Percentiles rank a stretch among this genome's conserved stretches.
Conservation (phyloP, 2,329 filamentous ascomycete species). For the Apiospora pterosperma region DNA sequence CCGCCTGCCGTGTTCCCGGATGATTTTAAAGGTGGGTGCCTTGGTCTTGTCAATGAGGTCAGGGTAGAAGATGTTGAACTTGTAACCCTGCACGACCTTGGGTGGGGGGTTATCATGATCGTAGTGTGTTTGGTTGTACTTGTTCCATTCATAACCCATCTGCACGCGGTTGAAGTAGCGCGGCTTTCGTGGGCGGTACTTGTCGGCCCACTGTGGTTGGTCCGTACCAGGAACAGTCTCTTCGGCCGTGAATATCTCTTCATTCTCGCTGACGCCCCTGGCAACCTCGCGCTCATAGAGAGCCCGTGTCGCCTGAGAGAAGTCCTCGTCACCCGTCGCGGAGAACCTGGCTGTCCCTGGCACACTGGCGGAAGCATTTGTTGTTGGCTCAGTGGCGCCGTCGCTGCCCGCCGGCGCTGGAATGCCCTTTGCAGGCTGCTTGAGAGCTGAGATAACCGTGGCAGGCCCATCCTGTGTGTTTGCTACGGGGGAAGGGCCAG, state of each 20-base stretch:
- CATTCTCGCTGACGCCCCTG: slow-evolving; percentile 85
- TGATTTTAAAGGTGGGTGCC: slow-evolving; percentile 93
- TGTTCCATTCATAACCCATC: slow-evolving; percentile 99
- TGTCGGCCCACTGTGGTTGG: slow-evolving; percentile 77
- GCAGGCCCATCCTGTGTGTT: slow-evolving; percentile 16
- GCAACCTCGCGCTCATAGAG: slow-evolving; percentile 92
- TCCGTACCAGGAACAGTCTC: slow-evolving; percentile 66
- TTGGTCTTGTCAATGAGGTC: slow-evolving; percentile 94
- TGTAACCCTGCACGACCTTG: slow-evolving; percentile 98
- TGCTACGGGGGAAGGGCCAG: slow-evolving; percentile 33
- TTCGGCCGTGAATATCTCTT: slow-evolving; percentile 92
- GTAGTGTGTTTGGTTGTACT: slow-evolving; percentile 99
- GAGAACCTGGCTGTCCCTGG: slow-evolving; percentile 68
- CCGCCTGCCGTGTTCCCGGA: slow-evolving; percentile 85
- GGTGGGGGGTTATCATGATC: slow-evolving; percentile 97
- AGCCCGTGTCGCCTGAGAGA: slow-evolving; percentile 81
- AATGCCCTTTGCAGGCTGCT: slow-evolving; percentile 9
- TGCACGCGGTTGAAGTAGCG: slow-evolving; percentile 97
- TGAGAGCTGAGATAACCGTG: slow-evolving; percentile 22
- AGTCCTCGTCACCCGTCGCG: slow-evolving; percentile 68
- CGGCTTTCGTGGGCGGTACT: slow-evolving; percentile 86
- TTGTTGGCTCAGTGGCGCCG: background rate
- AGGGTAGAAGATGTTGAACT: slow-evolving; percentile 99
- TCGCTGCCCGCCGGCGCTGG: slow-evolving; percentile 19
- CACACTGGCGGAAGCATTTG: slow-evolving; percentile 32